Conservation (phyloP, 2,329 filamentous ascomycete genomes). For the Penicillium sp. region DNA sequence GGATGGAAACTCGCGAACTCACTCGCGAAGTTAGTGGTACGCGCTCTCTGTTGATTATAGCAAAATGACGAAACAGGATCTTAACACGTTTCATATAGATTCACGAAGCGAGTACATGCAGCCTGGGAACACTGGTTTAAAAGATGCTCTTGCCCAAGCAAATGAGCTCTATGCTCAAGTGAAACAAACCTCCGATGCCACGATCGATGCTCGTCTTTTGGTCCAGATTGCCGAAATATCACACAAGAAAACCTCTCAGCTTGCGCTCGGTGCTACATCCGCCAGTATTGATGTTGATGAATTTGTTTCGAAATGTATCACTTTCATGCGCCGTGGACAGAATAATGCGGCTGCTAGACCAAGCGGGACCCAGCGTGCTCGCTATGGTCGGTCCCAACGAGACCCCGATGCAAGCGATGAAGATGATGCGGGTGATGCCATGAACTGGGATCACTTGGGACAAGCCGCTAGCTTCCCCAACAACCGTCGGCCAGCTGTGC, state of each 20-base stretch:
- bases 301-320: conserved; percentile 86
- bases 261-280: conserved; percentile 70
- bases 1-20: conserved; percentile 70
- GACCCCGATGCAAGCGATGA: conserved; percentile 62
- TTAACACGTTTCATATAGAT: conserved; percentile 47
- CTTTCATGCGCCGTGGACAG: conserved; percentile 75
- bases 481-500: conserved; percentile 72
- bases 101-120: conserved; percentile 71
- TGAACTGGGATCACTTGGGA: conserved; percentile 86
- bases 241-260: conserved; percentile 72
- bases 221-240: conserved; percentile 79
- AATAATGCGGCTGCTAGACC: conserved; percentile 54
- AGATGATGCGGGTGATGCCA: conserved; percentile 70
- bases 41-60: conserved; percentile 3
- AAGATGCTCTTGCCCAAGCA: conserved; percentile 65
- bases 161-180: conserved; percentile 68
- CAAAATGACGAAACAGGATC: background rate
- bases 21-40: conserved; percentile 60
- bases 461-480: conserved; percentile 72
- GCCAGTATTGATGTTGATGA: conserved; percentile 86
- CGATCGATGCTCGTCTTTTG: conserved; percentile 83
- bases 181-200: conserved; percentile 86
- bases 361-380: conserved; percentile 37
- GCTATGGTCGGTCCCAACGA: conserved; percentile 31
- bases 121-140: conserved; percentile 64